Evolutionary conservation across 2,329 filamentous ascomycete genomes (phyloP), one percentile per base, ranked within the genome.

Genomic region (Fusarium veterinarium): DNA sequence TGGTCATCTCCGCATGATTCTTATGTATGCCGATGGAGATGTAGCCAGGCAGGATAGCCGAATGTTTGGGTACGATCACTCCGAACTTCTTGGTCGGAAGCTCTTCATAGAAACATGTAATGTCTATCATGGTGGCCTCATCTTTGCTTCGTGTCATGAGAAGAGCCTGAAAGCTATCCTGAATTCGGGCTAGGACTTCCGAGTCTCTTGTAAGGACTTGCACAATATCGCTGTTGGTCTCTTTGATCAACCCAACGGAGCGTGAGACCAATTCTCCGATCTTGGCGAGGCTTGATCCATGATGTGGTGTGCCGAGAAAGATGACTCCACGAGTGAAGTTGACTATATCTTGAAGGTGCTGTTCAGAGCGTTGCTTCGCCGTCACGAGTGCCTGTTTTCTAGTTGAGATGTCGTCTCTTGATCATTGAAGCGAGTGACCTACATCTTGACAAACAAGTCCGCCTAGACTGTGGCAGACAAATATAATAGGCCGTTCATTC

Each of bases 391-490:
- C 68, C 72, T 72, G 4, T 4, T 31, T 28, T 12, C 20, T 19
- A n/a, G n/a, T 38, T n/a, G n/a, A n/a, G 8, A 20, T 60, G 23
- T 4, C 23, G 23, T 23, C 23, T 13, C 8, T 5, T 3, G 7
- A 30, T 8, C 14, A 3, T n/a, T 13, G 20, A 3, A 13, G 13
- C 40, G 1, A 2, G 3, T 13, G 6, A n/a, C 28, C 30, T 65
- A 75, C 73, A 63, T 75, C 73, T 46, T 75, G 63, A 10, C 67
- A 75, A 35, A 75, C 67, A 7, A 75, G 38, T 12, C 72, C 72
- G 0, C 72, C 72, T 2, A 75, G 44, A 23, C 72, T 68, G 14
- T 75, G 73, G 2, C 70, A 74, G 30, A 75, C 16, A 13, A 75
- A 75, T 4, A 75, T 62, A 2, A 75, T 74, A 1, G 73, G 70